These are phyloP conservation scores for Aspergillus fischeri DNA, from an alignment of 2,329 filamentous ascomycete species.

Conservation along the genomic window DNA sequence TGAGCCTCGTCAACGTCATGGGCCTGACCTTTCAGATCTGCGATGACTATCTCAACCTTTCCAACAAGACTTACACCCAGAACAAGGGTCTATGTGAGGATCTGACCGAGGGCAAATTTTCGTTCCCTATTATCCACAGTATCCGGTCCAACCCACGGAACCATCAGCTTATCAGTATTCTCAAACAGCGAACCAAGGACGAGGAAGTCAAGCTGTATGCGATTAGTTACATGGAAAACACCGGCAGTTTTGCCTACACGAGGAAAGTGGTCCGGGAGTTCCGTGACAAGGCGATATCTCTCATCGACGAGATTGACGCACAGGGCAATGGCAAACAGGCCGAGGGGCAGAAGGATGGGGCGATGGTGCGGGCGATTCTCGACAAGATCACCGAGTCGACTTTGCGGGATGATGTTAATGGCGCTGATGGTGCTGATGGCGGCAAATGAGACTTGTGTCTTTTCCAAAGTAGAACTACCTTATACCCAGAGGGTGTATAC, in stretches of 20 bases:
- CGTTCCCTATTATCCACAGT: slow-evolving; percentile 90
- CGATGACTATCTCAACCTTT: slow-evolving; percentile 85
- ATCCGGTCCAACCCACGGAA: slow-evolving; percentile 62
- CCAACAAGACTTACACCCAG: slow-evolving; percentile 64
- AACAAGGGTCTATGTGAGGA: slow-evolving; percentile 96
- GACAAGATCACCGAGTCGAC: slow-evolving; percentile 57
- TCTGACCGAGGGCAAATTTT: slow-evolving; percentile 94
- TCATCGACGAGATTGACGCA: slow-evolving; percentile 63
- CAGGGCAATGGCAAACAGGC: slow-evolving; percentile 15
- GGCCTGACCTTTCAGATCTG: slow-evolving; percentile 46
- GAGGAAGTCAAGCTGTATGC: slow-evolving; percentile 89
- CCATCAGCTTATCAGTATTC: slow-evolving; percentile 79
- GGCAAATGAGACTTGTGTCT: background rate
- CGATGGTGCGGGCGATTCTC: slow-evolving; percentile 62
- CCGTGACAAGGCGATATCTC: slow-evolving; percentile 57
- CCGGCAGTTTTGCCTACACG: slow-evolving; percentile 86
- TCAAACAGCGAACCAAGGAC: slow-evolving; percentile 83
- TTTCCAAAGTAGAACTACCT: background rate
- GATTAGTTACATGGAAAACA: slow-evolving; percentile 83
- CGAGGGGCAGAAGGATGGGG: slow-evolving; percentile 52
- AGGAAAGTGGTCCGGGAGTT: slow-evolving; percentile 62
- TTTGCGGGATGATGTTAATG: slow-evolving; percentile 24
- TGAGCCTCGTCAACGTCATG: slow-evolving; percentile 63
- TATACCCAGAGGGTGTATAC: background rate
- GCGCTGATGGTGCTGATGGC: background rate